Evolutionary conservation across 78 protist species (phyloP).

Genomic region (Dictyostelium brefeldianum): DNA sequence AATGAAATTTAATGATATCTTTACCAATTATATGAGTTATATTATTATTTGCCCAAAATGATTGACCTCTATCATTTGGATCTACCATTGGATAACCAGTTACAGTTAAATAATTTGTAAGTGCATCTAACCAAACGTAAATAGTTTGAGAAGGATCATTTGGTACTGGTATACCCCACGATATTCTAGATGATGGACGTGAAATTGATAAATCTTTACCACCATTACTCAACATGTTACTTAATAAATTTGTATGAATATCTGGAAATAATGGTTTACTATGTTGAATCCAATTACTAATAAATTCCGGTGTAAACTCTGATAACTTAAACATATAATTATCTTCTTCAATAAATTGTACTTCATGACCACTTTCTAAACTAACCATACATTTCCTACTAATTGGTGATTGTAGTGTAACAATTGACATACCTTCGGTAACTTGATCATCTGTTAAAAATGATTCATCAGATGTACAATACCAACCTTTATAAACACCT

Average conservation of each 20-base stretch:
- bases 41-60: constrained; percentile 39
- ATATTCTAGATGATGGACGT: constrained; percentile 68
- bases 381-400: constrained; percentile 40
- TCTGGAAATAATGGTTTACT: constrained; percentile 10
- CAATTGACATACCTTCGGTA: constrained; percentile 44
- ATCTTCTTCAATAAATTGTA: constrained; percentile 80
- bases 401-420: constrained; percentile 24
- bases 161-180: constrained; percentile 97
- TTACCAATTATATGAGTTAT: constrained; percentile 95
- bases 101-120: constrained; percentile 96
- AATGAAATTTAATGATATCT: constrained; percentile 97
- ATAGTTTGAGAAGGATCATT: constrained; percentile 92
- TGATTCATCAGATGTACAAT: constrained; percentile 95
- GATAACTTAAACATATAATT: constrained; percentile 90
- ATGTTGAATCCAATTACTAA: constrained; percentile 32
- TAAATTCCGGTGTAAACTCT: background rate
- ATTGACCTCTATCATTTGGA: background rate
- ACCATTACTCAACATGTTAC: background rate
- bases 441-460: constrained; percentile 90
- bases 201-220: constrained; percentile 89
- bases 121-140: constrained; percentile 99
- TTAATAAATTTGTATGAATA: background rate
- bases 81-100: constrained; percentile 74
- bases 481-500: constrained; percentile 97
- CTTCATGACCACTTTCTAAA: constrained; percentile 79